Evolutionary conservation across 306 rosid genomes (phyloP).

Genomic region (Trifolium subterraneum): DNA sequence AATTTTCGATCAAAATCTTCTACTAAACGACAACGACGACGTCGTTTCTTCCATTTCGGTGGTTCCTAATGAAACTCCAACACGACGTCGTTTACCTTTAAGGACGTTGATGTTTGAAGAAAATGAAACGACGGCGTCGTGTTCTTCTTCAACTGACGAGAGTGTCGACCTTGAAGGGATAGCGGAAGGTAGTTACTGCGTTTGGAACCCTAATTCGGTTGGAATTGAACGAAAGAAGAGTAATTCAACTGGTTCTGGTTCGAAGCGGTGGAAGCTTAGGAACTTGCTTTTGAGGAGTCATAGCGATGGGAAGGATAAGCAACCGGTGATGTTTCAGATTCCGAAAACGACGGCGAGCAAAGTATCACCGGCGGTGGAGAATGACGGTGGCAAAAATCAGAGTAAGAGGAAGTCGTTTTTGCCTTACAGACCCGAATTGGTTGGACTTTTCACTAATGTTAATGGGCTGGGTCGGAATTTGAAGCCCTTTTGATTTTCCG

Average conservation of each 20-base stretch:
- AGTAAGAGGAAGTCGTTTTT: conserved; percentile 52
- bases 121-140: conserved; percentile 54
- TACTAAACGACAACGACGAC: conserved; percentile 31
- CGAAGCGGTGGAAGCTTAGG: conserved; percentile 80
- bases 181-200: conserved; percentile 65
- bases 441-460: conserved; percentile 67
- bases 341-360: conserved; percentile 27
- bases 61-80: not conserved
- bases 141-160: conserved; percentile 70
- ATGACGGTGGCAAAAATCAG: conserved; percentile 30
- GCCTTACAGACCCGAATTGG: conserved; percentile 58
- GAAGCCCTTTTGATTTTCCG: conserved; percentile 62
- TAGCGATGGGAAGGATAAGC: conserved; percentile 55
- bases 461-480: conserved; percentile 70
- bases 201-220: conserved; percentile 61
- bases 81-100: conserved; percentile 69
- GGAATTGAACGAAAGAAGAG: conserved; percentile 54
- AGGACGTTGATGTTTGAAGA: conserved; percentile 83
- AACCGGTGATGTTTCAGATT: conserved; percentile 35
- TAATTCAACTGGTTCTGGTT: conserved; percentile 63
- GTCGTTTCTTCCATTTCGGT: conserved; percentile 7
- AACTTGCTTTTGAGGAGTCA: conserved; percentile 63
- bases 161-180: conserved; percentile 53
- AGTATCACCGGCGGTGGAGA: conserved; percentile 31
- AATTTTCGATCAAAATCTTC: conserved; percentile 51